Base-by-base conservation (phyloP, 169 alveolate genomes). In the Plasmodium inui region DNA sequence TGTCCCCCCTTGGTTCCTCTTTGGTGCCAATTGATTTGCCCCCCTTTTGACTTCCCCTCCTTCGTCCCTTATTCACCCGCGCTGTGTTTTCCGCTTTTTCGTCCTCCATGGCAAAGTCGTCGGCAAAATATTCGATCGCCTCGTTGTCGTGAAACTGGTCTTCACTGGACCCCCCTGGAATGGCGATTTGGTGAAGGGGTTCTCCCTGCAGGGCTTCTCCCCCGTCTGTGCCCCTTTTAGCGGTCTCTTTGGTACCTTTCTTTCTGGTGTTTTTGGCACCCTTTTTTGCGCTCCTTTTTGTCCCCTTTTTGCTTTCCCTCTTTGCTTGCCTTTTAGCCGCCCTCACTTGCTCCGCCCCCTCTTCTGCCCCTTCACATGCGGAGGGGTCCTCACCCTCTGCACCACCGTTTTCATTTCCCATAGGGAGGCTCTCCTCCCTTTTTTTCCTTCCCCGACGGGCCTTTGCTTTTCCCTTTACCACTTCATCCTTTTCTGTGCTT, bases 401-500 rank as follows among this genome's bases (percentile, higher is more conserved):
- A 41, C 17, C 61, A 26, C 67, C 73, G n/a, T n/a, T 10, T 67
- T 22, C 37, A 67, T 26, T 67, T n/a, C 6, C 76, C 30, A 28
- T 17, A 1, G 76, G 34, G 76, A 10, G n/a, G 30, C 8, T 67
- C 6, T 67, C 7, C 76, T 67, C 37, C 76, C 30, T 10, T 67
- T 67, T 67, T 67, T 28, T 19, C 30, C 30, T 19, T 67, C 37
- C 37, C 76, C 76, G 76, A 9, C 37, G 41, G 10, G 39, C 28
- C 37, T 19, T 44, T 80, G 19, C 44, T 80, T 39, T 80, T 4
- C 17, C 37, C 61, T 50, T 50, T 26, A 41, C 61, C 41, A 26
- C 71, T 46, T 22, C 19, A 22, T 80, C 44, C 30, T 80, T 80
- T 80, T 80, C 73, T 80, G 17, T 50, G 55, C 44, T n/a, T 80